Percentiles rank a stretch among this genome's conserved stretches.
phyloP scores from a whole-genome alignment of 257 asterid genomes.

The Ophiorrhiza pumila region DNA sequence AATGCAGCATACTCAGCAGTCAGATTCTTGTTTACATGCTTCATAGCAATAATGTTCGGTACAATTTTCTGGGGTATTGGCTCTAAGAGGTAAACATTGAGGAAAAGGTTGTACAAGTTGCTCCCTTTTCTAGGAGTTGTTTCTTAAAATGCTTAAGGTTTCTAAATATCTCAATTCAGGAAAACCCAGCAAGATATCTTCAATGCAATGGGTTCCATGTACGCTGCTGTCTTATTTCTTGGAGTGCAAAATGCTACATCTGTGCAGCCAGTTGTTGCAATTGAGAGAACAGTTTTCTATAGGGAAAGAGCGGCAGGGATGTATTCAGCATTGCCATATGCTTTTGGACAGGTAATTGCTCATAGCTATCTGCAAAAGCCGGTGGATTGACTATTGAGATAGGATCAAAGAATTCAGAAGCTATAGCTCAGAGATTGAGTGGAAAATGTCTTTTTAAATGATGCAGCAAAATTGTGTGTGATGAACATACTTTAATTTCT shows the following conservation, averaged over 20 bases:
- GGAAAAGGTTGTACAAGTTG: background rate
- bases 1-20: constrained; percentile 87
- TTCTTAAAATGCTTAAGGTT: background rate
- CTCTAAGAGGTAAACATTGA: constrained; percentile 51
- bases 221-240: constrained; percentile 76
- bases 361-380: background rate
- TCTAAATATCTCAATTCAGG: constrained; percentile 32
- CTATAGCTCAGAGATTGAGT: background rate
- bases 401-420: background rate
- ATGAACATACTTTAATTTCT: too few species aligned
- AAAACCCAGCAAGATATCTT: constrained; percentile 69
- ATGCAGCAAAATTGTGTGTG: too few species aligned
- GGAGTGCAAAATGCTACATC: constrained; percentile 84
- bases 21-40: constrained; percentile 73
- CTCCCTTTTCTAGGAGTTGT: background rate
- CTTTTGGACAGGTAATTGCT: constrained; percentile 70
- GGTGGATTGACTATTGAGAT: background rate
- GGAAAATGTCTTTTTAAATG: background rate
- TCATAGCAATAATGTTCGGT: constrained; percentile 82
- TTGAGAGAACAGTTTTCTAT: constrained; percentile 73
- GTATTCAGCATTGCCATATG: constrained; percentile 91
- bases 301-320: constrained; percentile 95
- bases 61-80: constrained; percentile 93
- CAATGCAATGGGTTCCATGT: constrained; percentile 98
- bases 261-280: constrained; percentile 74